Conservation (phyloP, 73 alveolate genomes). For the Halteria grandinella region DNA sequence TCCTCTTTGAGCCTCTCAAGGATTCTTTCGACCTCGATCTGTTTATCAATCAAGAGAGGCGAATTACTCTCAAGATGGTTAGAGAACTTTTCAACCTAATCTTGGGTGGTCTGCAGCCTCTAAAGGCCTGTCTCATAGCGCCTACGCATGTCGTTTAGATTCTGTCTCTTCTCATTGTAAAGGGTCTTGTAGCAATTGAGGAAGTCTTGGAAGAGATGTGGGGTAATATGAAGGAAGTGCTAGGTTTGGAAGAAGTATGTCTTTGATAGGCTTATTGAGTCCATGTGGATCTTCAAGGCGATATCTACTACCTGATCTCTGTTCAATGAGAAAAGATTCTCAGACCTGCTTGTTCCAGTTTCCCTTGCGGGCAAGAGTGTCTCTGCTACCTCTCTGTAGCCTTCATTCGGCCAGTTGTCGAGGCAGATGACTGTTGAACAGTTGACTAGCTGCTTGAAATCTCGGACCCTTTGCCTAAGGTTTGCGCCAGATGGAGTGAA, state of each 20-base stretch:
- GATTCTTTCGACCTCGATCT: slow-evolving; percentile 80
- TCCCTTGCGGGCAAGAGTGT: slow-evolving; percentile 64
- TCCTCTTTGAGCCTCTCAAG: slow-evolving; percentile 83
- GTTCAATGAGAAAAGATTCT: slow-evolving; percentile 10
- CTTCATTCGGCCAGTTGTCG: slow-evolving; percentile 98
- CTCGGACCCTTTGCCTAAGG: slow-evolving; percentile 90
- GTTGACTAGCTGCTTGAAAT: slow-evolving; percentile 93
- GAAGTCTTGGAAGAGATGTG: slow-evolving; percentile 87
- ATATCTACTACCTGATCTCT: slow-evolving; percentile 53
- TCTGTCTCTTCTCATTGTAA: slow-evolving; percentile 81
- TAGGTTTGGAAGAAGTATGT: slow-evolving; percentile 36
- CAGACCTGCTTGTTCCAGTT: neutral
- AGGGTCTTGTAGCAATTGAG: slow-evolving; percentile 81
- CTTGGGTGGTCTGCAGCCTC: slow-evolving; percentile 82
- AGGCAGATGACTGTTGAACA: slow-evolving; percentile 97
- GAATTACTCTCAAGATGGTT: slow-evolving; percentile 74
- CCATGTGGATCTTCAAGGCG: slow-evolving; percentile 53
- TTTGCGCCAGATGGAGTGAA: slow-evolving; percentile 97
- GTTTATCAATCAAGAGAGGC: slow-evolving; percentile 83
- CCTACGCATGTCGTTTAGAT: slow-evolving; percentile 76
- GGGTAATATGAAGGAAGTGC: slow-evolving; percentile 81
- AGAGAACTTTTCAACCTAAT: slow-evolving; percentile 78
- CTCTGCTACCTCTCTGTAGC: slow-evolving; percentile 93
- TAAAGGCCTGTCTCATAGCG: slow-evolving; percentile 86
- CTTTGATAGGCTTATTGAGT: slow-evolving; percentile 34